Base-by-base conservation (phyloP, 805 yeast species). In the Saccharomyces mikatae region DNA sequence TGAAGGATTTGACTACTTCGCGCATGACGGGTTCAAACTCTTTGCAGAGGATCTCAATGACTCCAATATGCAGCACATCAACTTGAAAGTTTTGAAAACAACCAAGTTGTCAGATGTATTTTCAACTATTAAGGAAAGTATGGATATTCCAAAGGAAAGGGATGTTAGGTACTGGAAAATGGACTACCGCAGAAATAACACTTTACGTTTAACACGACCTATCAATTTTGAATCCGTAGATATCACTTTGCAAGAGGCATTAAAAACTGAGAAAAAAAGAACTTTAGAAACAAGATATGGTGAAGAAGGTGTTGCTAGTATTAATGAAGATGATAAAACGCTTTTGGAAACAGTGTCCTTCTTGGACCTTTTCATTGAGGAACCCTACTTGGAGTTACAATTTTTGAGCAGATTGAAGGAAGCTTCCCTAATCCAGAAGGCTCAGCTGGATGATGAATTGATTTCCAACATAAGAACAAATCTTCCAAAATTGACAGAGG, bases 1-100 rank as follows among this genome's bases (percentile, higher is more conserved):
- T 63, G 76, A 81, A 62, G 96, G 95, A 0, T 84, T 87, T 64
- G 97, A 90, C 67, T 65, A 86, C 14, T 36, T 57, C 17, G 84
- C 89, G 3, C 87, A 87, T 74, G 78, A 80, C 13, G 60, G 65
- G 21, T 60, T 67, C 10, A 73, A 74, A 48, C 74, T 74, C 48
- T 83, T 73, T 59, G 79, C 79, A 49, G 77, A 80, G 30, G 79
- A 75, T 1, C 66, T 80, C n/a, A 76, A 75, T 59, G 76, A 75
- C 41, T 65, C 66, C 17, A 72, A 74, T 0, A 73, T 73, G 4
- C 74, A 72, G 54, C 84, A 94, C 0, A 10, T 73, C 2, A 62
- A 68, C 2, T 63, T 84, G 46, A 80, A 79, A 64, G 74, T 85
- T 2, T 74, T 80, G 60, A 86, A 83, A 65, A 78, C 82, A 0